Evolutionary conservation across 176 grass and related monocot species (phyloP).

Genomic region (Avena atlantica): DNA sequence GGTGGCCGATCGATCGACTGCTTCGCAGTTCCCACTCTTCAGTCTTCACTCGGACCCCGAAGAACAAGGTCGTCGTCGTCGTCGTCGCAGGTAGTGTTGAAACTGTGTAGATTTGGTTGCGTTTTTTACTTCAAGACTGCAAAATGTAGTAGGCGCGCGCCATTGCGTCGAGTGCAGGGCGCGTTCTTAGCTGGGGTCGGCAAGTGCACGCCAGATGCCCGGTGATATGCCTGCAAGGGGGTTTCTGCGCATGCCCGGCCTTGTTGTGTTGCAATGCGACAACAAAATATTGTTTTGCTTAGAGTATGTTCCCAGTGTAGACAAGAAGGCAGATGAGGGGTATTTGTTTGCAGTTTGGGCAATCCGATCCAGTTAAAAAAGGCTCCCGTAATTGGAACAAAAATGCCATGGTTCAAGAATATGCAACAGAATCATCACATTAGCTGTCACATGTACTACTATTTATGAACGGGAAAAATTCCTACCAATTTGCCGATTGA

Average conservation of each 20-base stretch:
- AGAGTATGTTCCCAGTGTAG: background rate
- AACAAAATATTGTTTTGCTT: background rate
- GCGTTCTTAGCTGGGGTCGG: background rate
- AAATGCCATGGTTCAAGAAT: background rate
- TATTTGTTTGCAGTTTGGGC: background rate
- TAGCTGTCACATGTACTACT: background rate
- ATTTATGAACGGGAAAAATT: background rate
- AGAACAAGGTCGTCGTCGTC: background rate
- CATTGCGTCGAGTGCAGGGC: too few relatives aligned
- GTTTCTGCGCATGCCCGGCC: background rate
- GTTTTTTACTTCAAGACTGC: background rate
- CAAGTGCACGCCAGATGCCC: background rate
- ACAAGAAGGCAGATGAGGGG: background rate
- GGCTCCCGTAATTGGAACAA: background rate
- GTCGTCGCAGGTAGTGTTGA: background rate
- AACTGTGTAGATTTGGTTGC: background rate
- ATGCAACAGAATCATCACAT: background rate
- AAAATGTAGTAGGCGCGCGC: background rate
- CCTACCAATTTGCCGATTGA: background rate
- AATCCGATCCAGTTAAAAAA: background rate
- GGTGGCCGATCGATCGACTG: background rate
- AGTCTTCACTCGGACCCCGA: background rate
- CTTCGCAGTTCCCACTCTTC: background rate
- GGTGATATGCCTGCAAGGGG: constrained; percentile 27
- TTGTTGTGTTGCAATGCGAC: background rate